phyloP scores from a whole-genome alignment of 1,139 yeast species.

The Debaryomyces sp. region DNA sequence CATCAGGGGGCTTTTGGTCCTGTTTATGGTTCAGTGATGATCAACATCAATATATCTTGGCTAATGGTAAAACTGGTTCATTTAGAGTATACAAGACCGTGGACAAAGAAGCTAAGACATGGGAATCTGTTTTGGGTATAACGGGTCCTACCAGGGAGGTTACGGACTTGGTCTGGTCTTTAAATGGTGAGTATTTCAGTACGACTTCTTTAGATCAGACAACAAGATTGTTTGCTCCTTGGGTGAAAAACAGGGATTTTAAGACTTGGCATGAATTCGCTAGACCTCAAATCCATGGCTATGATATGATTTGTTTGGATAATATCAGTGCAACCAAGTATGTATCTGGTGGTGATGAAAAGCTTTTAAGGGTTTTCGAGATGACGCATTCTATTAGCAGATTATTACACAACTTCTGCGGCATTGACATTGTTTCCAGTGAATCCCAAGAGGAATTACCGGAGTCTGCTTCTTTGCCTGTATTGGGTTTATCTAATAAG shows the following conservation, averaged over 20 bases:
- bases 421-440: conserved; percentile 32
- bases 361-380: conserved; percentile 84
- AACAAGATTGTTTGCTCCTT: conserved; percentile 76
- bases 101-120: conserved; percentile 36
- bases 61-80: conserved; percentile 92
- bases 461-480: conserved; percentile 89
- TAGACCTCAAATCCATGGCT: conserved; percentile 97
- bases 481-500: conserved; percentile 90
- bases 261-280: conserved; percentile 86
- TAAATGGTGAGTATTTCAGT: conserved; percentile 65
- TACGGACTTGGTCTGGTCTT: conserved; percentile 83
- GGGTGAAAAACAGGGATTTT: conserved; percentile 39
- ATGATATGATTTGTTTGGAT: conserved; percentile 88
- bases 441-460: conserved; percentile 43
- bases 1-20: conserved; percentile 97
- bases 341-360: conserved; percentile 96
- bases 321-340: conserved; percentile 62
- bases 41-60: conserved; percentile 55
- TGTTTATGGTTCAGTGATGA: conserved; percentile 71
- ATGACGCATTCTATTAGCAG: conserved; percentile 81
- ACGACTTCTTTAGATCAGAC: conserved; percentile 91
- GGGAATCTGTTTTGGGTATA: conserved; percentile 63
- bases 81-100: conserved; percentile 71
- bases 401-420: conserved; percentile 59
- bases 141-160: conserved; percentile 78